Evolutionary conservation across 1,139 yeast species (phyloP).

Genomic region (Yamadazyma mexicana): DNA sequence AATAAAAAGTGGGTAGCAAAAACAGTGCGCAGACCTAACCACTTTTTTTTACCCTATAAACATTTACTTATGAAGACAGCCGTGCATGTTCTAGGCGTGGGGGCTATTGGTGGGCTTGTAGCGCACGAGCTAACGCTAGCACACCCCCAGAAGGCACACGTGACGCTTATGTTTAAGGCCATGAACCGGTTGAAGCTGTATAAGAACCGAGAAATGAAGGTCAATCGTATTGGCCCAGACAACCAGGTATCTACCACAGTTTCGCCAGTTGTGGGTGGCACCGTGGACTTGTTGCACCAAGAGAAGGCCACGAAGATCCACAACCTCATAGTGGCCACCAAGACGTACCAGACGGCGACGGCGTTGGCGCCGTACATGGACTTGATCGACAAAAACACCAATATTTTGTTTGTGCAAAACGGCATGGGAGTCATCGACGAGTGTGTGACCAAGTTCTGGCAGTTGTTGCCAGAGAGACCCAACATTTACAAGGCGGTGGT

Average conservation of each 20-base stretch:
- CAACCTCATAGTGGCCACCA: conserved; percentile 62
- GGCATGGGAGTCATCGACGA: conserved; percentile 70
- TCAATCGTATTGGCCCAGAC: conserved; percentile 21
- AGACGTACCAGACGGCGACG: conserved; percentile 52
- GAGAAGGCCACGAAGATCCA: conserved; percentile 29
- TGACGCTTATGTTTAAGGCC: conserved; percentile 9
- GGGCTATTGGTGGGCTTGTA: conserved; percentile 18
- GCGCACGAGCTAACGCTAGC: conserved; percentile 13
- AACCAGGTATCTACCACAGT: conserved; percentile 7
- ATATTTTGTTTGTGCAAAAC: conserved; percentile 70
- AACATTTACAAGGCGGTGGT: conserved; percentile 70
- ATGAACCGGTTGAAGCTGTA: neutral
- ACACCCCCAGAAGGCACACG: conserved; percentile 2
- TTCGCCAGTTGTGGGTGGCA: conserved; percentile 5
- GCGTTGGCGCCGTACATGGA: conserved; percentile 49
- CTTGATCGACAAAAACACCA: conserved; percentile 43
- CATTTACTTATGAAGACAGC: neutral
- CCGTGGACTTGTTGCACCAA: conserved; percentile 3
- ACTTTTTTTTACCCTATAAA: neutral
- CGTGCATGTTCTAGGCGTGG: conserved; percentile 15
- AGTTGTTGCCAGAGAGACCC: conserved; percentile 46
- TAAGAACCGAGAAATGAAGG: conserved; percentile 3
- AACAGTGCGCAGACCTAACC: neutral
- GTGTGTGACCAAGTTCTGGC: conserved; percentile 58
- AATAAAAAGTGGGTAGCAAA: neutral